These are phyloP conservation scores for Trichophyton rubrum DNA, from an alignment of 2,329 filamentous ascomycete species.

Conservation along the genomic window DNA sequence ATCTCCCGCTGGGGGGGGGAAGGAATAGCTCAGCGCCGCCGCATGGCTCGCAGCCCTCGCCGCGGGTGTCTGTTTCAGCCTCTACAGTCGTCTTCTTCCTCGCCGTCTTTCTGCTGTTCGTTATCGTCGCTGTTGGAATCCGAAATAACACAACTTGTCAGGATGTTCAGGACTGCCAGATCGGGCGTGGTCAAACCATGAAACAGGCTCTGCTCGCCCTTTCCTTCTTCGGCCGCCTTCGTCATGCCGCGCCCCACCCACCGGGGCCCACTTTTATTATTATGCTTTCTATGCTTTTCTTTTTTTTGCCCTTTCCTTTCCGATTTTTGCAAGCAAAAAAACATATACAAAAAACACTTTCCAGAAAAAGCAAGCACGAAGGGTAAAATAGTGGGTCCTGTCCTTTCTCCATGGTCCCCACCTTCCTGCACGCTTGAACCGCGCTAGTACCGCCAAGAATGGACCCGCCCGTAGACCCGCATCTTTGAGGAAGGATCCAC, in stretches of 20 bases:
- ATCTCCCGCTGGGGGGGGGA: background rate
- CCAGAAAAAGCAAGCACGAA: background rate
- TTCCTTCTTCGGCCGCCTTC: background rate
- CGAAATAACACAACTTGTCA: background rate
- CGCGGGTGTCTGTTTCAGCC: too few species aligned
- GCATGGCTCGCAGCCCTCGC: too few species aligned
- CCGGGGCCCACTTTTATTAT: background rate
- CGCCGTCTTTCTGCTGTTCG: too few species aligned
- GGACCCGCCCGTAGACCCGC: background rate
- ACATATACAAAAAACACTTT: background rate
- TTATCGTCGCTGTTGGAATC: background rate
- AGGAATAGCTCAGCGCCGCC: too few species aligned
- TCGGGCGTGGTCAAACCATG: background rate
- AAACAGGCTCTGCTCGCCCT: background rate
- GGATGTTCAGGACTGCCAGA: background rate
- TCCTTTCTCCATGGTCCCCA: background rate
- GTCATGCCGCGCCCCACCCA: slow-evolving; percentile 3
- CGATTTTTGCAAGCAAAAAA: background rate
- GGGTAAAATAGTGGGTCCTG: background rate
- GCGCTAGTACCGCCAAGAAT: slow-evolving; percentile 1
- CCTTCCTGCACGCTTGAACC: slow-evolving; percentile 2
- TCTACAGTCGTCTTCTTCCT: background rate
- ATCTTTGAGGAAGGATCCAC: background rate
- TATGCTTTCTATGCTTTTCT: background rate
- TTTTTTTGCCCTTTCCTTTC: background rate